Base-by-base conservation (phyloP, 2,329 filamentous ascomycete genomes). In the Hypoxylon sp. region DNA sequence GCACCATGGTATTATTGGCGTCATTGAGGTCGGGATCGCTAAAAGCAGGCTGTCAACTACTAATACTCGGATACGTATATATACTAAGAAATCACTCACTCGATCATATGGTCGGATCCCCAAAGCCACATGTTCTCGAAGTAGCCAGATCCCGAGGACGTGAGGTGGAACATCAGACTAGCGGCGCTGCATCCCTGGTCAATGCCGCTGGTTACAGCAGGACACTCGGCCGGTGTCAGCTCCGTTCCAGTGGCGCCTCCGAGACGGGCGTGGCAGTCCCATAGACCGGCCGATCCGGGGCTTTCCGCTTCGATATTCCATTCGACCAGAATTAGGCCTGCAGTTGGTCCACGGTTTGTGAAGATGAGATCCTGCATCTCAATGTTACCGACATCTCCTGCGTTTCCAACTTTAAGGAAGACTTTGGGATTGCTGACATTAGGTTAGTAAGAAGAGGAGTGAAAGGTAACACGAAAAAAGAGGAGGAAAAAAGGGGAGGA, bases 331-430 rank as follows among this genome's bases (percentile, higher is more conserved):
- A 93, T 89, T 2, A 88, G 90, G 59, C 92, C 92, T 0, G 90
- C 87, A 24, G 88, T 87, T 2, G 88, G 80, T 0, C 91, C 91
- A 72, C 85, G 83, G 52, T 90, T 92, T 65, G 88, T 85, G 72
- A 94, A 88, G 62, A 93, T 84, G 62, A 92, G 79, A 73, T 94
- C 91, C 48, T 83, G 86, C 70, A 93, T 91, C 78, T 94, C 91
- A 42, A 93, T 89, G 3, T 81, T 80, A 59, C 91, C 91, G 24
- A 80, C 80, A 58, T 91, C 87, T 44, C 90, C 90, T 19, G 81
- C 78, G 51, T 86, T 78, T 26, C 92, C 92, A 54, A 94, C 39
- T 67, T 92, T 81, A 72, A 92, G 87, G 70, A 91, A 86, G 5
- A 90, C 86, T 62, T 86, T 83, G 2, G 90, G 91, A 71, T 89